Base-by-base conservation (phyloP, 495 filamentous ascomycete species). In the Podospora australis region DNA sequence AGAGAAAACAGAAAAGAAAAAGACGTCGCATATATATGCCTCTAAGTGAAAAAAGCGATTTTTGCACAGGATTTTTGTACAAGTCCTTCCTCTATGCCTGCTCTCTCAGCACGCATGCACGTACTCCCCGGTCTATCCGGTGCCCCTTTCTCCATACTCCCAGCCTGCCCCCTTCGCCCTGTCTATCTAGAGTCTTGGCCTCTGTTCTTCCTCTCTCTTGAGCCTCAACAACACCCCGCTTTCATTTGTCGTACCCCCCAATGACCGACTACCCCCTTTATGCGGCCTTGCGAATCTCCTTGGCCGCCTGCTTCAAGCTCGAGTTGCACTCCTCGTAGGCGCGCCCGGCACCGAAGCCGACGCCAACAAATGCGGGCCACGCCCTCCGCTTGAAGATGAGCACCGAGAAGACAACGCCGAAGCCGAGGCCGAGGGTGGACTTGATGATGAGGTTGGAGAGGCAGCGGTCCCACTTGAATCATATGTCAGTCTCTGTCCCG, bases 321-420 rank as follows among this genome's bases (percentile, higher is more conserved):
- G 60, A 75, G 63, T 89, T 87, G 67, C 85, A 89, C 64, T 97
- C 92, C 68, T 96, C 92, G 77, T 90, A 97, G 8, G 91, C 94
- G 60, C 94, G 81, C 45, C 92, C 92, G 52, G 90, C 89, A 60
- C 92, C 92, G 65, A 99, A 96, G 35, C 92, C 92, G 36, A 89
- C 74, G 45, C 92, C 92, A 56, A 94, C 81, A 67, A 82, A 90
- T 21, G 87, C 94, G 41, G 92, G 92, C 87, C 92, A 99, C 55
- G 91, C 88, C 67, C 92, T 82, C 64, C 92, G 82, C 78, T 94
- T 95, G 80, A 99, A 99, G 21, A 99, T 70, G 39, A 99, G 83
- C 24, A 99, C 90, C 39, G 90, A 96, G 77, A 99, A 97, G 68
- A 97, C 85, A 66, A 97, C 84, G 70, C 92, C 92, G 71, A 97